phyloP scores from a whole-genome alignment of 352 stramenopile species.

The Plasmopara viticola region DNA sequence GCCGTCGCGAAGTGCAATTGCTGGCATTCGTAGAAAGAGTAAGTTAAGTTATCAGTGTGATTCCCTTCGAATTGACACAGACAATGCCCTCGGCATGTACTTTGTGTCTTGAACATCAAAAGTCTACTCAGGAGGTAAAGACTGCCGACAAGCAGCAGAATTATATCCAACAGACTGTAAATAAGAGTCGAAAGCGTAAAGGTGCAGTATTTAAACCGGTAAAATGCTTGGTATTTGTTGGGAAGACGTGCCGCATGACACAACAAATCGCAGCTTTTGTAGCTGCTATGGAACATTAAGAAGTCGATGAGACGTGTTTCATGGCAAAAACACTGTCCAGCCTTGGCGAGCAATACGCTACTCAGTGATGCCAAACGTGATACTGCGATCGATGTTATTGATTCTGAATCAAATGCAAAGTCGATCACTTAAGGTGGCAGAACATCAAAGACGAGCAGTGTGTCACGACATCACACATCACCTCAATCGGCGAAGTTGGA shows the following conservation, averaged over 20 bases:
- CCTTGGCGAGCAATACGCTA: neutral
- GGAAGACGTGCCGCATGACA: neutral
- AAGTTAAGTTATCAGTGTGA: conserved; percentile 29
- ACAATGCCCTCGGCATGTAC: neutral
- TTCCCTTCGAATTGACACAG: conserved; percentile 24
- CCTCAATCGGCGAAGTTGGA: neutral
- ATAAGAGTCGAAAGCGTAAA: conserved; percentile 1
- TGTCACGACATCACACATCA: neutral
- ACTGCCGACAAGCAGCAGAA: too few species aligned
- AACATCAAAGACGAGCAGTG: neutral
- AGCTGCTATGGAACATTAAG: neutral
- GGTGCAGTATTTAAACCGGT: neutral
- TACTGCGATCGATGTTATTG: neutral
- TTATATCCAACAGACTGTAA: too few species aligned
- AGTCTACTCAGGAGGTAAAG: neutral
- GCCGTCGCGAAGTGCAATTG: conserved; percentile 18
- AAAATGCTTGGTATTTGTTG: neutral
- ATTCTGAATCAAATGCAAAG: neutral
- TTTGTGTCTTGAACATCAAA: neutral
- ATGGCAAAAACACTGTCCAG: too few species aligned
- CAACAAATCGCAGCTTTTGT: neutral
- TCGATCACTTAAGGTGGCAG: neutral
- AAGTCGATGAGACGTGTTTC: neutral
- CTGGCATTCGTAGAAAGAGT: conserved; percentile 24
- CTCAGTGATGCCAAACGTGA: neutral